Base-by-base conservation (phyloP, 805 yeast genomes). In the Ogataea kodamae region DNA sequence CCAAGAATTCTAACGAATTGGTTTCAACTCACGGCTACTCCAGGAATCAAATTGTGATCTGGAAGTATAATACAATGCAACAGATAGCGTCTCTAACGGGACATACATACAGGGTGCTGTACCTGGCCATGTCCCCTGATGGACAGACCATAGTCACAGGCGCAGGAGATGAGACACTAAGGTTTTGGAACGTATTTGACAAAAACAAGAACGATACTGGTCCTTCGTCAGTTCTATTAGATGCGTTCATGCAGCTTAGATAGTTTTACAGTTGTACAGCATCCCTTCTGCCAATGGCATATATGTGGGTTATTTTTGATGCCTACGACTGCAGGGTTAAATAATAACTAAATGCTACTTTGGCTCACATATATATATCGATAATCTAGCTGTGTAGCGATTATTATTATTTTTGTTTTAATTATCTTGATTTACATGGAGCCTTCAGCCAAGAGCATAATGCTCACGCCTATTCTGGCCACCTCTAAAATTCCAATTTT, bases 121-220 rank as follows among this genome's bases (percentile, higher is more conserved):
- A 92, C 56, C 66, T 92, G 48, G 76, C 96, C 4, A 68, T 90
- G 63, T 83, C 95, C 12, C 96, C 97, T 0, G 97, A 92, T 61
- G 98, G 98, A 1, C 88, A 86, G 43, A 88, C 97, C 0, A 82
- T 92, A 9, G 98, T 90, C 3, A 89, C 98, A 0, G 98, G 98
- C 2, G 97, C 98, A 1, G 98, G 97, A 4, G 98, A 92, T 61
- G 98, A 92, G 59, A 92, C 98, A 0, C 64, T 92, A 37, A 61
- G 98, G 44, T 86, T 92, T 55, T 92, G 98, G 98, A 88, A 87
- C 48, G 83, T 89, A 1, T 92, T 89, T 63, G 95, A 86, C 40
- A 85, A 81, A 55, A 76, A 71, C 39, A 78, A 74, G 48, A 63
- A 64, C 30, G 80, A 75, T 37, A 66, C 64, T 23, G 73, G 73